Conservation (phyloP, 2,329 filamentous ascomycete species). For the Trichoderma sp. region DNA sequence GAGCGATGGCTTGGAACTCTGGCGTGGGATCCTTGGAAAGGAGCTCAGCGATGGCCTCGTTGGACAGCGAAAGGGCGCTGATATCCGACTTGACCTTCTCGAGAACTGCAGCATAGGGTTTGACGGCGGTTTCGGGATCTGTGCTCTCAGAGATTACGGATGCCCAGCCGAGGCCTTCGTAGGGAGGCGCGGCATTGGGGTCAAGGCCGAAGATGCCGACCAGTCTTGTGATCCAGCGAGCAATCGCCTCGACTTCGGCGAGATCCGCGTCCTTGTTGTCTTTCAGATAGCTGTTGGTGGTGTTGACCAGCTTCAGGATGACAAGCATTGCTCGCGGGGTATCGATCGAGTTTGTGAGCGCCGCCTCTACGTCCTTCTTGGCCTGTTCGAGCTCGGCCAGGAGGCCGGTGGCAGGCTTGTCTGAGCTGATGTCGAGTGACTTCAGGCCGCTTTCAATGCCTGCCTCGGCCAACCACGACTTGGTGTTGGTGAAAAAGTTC, state of each 20-base stretch:
- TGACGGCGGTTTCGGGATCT: constrained; percentile 50
- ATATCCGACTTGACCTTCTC: constrained; percentile 51
- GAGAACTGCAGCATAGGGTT: constrained; percentile 52
- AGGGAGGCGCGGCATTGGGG: constrained; percentile 57
- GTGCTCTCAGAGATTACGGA: constrained; percentile 45
- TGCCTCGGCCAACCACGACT: constrained; percentile 55
- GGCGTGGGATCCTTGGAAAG: constrained; percentile 48
- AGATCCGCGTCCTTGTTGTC: constrained; percentile 52
- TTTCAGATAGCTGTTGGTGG: constrained; percentile 67
- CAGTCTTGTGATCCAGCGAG: constrained; percentile 79
- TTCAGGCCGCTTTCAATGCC: constrained; percentile 42
- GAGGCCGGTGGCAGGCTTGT: constrained; percentile 40
- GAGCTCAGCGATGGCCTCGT: constrained; percentile 48
- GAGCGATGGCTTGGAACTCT: constrained; percentile 52
- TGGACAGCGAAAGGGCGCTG: constrained; percentile 51
- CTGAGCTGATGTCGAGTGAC: constrained; percentile 44
- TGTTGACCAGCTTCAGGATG: constrained; percentile 76
- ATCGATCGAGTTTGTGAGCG: constrained; percentile 83
- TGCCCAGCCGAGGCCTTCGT: constrained; percentile 60
- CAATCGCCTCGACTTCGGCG: constrained; percentile 57
- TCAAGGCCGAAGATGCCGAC: constrained; percentile 84
- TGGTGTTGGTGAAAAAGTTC: constrained; percentile 63
- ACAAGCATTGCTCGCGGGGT: constrained; percentile 76
- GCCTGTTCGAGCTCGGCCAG: constrained; percentile 54
- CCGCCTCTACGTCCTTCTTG: constrained; percentile 57